Percentiles rank a stretch among this genome's conserved stretches.
Conservation (phyloP, 805 yeast genomes). For the Metschnikowia lochheadii region DNA sequence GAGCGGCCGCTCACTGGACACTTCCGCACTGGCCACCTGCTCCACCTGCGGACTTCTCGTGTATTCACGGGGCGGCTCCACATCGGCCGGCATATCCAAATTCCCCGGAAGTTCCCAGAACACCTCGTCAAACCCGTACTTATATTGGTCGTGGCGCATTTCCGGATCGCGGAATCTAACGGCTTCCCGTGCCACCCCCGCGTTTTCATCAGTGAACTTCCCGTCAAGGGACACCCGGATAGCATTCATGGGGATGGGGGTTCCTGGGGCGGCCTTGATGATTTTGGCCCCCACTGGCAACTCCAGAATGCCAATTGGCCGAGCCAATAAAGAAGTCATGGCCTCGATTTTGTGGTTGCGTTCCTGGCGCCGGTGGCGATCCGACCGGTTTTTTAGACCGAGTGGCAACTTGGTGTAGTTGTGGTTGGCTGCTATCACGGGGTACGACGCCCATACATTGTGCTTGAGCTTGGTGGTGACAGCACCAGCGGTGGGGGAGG, state of each 20-base stretch:
- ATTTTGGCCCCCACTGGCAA: constrained; percentile 17
- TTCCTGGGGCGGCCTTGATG: constrained; percentile 24
- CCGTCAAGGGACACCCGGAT: constrained; percentile 19
- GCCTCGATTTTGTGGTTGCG: not conserved
- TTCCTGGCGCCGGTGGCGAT: not conserved
- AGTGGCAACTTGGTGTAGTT: constrained; percentile 4
- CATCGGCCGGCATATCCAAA: not conserved
- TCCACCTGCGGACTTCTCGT: not conserved
- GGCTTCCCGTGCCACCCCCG: not conserved
- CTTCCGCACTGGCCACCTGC: not conserved
- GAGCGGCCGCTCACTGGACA: not conserved
- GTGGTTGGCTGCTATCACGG: constrained; percentile 2
- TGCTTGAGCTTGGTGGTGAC: not conserved
- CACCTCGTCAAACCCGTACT: constrained; percentile 4
- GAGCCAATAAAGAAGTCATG: not conserved
- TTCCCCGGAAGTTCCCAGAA: constrained; percentile 1
- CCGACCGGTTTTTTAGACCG: not conserved
- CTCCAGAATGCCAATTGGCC: constrained; percentile 3
- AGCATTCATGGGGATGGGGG: constrained; percentile 28
- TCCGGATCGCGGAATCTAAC: constrained; percentile 2
- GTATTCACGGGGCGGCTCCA: not conserved
- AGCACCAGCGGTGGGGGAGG: not conserved
- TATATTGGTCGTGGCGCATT: constrained; percentile 1
- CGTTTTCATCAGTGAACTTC: not conserved
- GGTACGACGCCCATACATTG: constrained; percentile 4